Evolutionary conservation across 345 rosid genomes (phyloP).

Genomic region (Kandelia obovata): DNA sequence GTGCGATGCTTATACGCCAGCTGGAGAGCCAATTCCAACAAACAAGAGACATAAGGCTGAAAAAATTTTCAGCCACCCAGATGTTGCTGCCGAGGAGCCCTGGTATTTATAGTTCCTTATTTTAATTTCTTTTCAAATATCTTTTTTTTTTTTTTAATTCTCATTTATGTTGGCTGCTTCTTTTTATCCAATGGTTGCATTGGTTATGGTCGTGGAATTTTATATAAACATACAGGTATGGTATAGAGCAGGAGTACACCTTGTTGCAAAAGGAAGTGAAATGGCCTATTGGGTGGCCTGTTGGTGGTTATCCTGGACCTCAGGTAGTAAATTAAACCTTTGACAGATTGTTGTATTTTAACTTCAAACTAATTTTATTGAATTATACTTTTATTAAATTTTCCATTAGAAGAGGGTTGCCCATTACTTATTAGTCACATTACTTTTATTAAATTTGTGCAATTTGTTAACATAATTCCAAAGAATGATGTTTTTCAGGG

Average conservation of each 20-base stretch:
- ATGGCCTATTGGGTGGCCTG: slow-evolving; percentile 27
- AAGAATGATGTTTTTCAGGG: no score
- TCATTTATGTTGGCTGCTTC: not conserved
- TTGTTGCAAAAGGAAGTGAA: slow-evolving; percentile 18
- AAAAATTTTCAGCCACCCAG: slow-evolving; percentile 10
- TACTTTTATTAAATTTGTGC: no score
- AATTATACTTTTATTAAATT: no score
- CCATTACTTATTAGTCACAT: no score
- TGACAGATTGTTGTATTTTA: no score
- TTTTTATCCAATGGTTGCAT: not conserved
- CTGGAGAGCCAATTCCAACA: slow-evolving; percentile 14
- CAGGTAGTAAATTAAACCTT: slow-evolving; percentile 8
- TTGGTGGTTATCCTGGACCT: slow-evolving; percentile 26
- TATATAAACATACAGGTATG: slow-evolving; percentile 13
- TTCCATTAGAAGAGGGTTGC: no score
- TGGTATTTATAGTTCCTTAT: not conserved
- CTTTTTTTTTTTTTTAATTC: not conserved
- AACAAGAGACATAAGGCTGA: slow-evolving; percentile 14
- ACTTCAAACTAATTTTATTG: no score
- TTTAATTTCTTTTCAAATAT: not conserved
- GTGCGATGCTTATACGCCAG: slow-evolving; percentile 19
- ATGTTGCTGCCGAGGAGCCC: not conserved
- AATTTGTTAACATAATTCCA: no score
- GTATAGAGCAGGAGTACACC: slow-evolving; percentile 29
- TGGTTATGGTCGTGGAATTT: not conserved